Evolutionary conservation across 2,329 filamentous ascomycete genomes (phyloP).

Genomic region (Diatrype stigma): DNA sequence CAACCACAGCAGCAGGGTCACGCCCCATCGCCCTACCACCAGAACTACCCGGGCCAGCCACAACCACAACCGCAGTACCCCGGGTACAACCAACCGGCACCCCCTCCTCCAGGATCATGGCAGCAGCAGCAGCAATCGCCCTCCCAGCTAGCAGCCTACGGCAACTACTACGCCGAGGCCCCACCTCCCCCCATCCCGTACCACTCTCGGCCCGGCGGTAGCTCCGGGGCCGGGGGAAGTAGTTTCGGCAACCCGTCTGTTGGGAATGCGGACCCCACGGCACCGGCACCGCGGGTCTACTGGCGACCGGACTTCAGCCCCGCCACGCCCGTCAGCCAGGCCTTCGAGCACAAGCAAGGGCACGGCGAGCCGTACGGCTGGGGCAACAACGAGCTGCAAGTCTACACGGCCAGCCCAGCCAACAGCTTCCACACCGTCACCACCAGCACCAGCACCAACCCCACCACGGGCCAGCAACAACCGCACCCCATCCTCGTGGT

Average conservation of each 20-base stretch:
- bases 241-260: background rate
- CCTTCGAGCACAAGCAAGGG: constrained; percentile 52
- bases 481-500: no score
- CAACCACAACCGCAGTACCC: constrained; percentile 10
- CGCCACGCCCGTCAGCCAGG: constrained; percentile 39
- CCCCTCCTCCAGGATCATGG: constrained; percentile 10
- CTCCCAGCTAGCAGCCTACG: constrained; percentile 12
- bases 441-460: no score
- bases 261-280: background rate
- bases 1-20: constrained; percentile 16
- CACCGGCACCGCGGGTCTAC: constrained; percentile 31
- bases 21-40: constrained; percentile 6
- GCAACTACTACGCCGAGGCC: constrained; percentile 7
- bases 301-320: constrained; percentile 50
- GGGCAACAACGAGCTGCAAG: constrained; percentile 58
- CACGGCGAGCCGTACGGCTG: constrained; percentile 52
- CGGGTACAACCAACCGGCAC: constrained; percentile 13
- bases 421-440: constrained; percentile 58
- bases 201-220: constrained; percentile 13
- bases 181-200: constrained; percentile 17
- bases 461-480: constrained; percentile 42
- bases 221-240: background rate
- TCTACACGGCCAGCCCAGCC: constrained; percentile 44
- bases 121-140: constrained; percentile 8
- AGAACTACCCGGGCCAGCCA: constrained; percentile 18